Conservation (phyloP, 345 rosid genomes). For the Murraya paniculata region DNA sequence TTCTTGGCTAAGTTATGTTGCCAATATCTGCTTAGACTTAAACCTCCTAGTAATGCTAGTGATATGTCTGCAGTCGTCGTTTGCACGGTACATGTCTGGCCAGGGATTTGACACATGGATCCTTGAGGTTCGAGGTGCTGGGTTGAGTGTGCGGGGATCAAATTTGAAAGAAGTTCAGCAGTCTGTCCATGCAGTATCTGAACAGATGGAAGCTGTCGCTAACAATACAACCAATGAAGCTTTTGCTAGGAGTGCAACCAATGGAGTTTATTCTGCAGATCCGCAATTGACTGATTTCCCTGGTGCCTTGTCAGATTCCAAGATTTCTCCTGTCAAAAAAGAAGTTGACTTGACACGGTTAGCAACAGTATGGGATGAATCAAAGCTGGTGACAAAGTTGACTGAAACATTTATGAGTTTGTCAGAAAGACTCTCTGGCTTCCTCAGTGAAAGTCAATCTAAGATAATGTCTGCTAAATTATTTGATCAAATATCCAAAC, state of each 20-base stretch:
- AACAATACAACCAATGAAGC: constrained; percentile 40
- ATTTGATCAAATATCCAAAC: constrained; percentile 74
- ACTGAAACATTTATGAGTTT: constrained; percentile 75
- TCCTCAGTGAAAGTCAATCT: constrained; percentile 84
- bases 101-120: constrained; percentile 98
- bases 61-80: constrained; percentile 62
- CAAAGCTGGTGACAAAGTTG: constrained; percentile 54
- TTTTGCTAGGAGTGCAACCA: constrained; percentile 38
- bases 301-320: constrained; percentile 26
- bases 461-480: constrained; percentile 70
- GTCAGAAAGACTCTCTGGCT: constrained; percentile 86
- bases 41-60: constrained; percentile 5
- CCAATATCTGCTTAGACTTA: not conserved
- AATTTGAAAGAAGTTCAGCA: constrained; percentile 53
- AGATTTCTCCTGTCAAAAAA: constrained; percentile 38
- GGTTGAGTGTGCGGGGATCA: constrained; percentile 66
- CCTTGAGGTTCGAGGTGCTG: constrained; percentile 96
- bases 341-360: constrained; percentile 27
- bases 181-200: constrained; percentile 43
- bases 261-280: constrained; percentile 34
- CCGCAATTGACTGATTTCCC: constrained; percentile 25
- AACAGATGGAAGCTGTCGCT: constrained; percentile 61
- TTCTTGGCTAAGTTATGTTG: not conserved
- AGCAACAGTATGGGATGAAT: constrained; percentile 71
- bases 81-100: constrained; percentile 78